Conservation (phyloP, 164 flowering plant species). For the Liriodendron chinense region DNA sequence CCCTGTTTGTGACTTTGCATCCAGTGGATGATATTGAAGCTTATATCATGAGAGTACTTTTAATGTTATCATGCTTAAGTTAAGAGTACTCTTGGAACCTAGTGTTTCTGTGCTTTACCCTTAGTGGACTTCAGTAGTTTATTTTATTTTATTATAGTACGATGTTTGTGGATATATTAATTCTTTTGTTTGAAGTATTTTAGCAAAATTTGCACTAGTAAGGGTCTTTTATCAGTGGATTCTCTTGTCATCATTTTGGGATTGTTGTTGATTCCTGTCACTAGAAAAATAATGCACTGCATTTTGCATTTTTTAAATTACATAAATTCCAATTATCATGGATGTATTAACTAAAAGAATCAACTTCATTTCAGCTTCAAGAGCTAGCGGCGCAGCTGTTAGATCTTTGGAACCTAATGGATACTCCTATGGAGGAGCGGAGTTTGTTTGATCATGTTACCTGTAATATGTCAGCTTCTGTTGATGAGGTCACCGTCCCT, state of each 20-base stretch:
- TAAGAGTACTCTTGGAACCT: too few relatives aligned
- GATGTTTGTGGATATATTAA: neutral
- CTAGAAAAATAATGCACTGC: too few relatives aligned
- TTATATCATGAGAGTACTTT: too few relatives aligned
- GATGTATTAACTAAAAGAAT: neutral
- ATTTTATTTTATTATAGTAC: neutral
- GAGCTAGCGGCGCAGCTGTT: conserved; percentile 74
- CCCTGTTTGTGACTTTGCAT: too few relatives aligned
- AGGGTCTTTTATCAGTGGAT: neutral
- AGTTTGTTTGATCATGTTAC: conserved; percentile 85
- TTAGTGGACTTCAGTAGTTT: too few relatives aligned
- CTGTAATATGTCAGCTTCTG: conserved; percentile 85
- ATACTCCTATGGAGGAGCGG: conserved; percentile 77
- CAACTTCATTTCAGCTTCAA: conserved; percentile 63
- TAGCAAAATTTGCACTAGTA: neutral
- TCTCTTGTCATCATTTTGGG: too few relatives aligned
- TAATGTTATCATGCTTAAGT: too few relatives aligned
- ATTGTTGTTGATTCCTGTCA: too few relatives aligned
- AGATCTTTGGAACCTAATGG: conserved; percentile 98
- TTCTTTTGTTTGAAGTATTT: neutral
- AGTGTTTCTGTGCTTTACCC: too few relatives aligned
- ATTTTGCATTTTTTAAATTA: neutral
- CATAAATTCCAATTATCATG: neutral
- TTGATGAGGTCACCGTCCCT: conserved; percentile 79
- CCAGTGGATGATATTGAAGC: too few relatives aligned